A percentile compares a stretch with the other conserved stretches of the same genome.
Evolutionary conservation across 257 asterid species (phyloP).

Genomic region (Solanum etuberosum): DNA sequence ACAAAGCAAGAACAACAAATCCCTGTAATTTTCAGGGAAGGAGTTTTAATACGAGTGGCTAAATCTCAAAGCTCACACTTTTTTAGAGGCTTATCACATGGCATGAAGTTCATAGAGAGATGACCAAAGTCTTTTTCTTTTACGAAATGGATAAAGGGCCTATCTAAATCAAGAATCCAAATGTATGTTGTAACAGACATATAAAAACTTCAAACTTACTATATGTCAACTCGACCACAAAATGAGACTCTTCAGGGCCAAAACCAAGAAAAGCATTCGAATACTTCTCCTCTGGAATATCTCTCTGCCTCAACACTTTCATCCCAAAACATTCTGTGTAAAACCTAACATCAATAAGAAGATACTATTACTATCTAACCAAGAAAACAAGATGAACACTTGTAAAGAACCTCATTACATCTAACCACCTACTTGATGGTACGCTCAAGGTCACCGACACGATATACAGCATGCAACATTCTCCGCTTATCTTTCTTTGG

Average conservation of each 20-base stretch:
- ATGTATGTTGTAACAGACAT: background rate
- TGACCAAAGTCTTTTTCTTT: background rate
- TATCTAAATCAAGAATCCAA: background rate
- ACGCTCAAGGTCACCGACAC: constrained; percentile 95
- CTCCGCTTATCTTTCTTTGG: constrained; percentile 82
- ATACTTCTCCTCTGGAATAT: constrained; percentile 84
- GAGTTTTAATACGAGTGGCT: background rate
- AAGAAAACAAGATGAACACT: background rate
- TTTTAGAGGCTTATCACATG: background rate
- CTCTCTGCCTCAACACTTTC: constrained; percentile 88
- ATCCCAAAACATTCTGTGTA: constrained; percentile 92
- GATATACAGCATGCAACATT: constrained; percentile 80
- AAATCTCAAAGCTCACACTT: background rate
- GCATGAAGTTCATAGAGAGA: background rate
- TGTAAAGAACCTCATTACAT: background rate
- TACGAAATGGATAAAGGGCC: background rate
- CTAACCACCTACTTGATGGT: constrained; percentile 63
- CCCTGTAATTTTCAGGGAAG: background rate
- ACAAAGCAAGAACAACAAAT: background rate
- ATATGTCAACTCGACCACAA: constrained; percentile 85
- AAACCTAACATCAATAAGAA: constrained; percentile 35
- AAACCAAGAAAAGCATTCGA: constrained; percentile 98
- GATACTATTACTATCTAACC: background rate
- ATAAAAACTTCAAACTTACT: constrained; percentile 39
- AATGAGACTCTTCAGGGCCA: constrained; percentile 91